phyloP scores from a whole-genome alignment of 208 protist genomes.

The Naegleria lovaniensis region DNA sequence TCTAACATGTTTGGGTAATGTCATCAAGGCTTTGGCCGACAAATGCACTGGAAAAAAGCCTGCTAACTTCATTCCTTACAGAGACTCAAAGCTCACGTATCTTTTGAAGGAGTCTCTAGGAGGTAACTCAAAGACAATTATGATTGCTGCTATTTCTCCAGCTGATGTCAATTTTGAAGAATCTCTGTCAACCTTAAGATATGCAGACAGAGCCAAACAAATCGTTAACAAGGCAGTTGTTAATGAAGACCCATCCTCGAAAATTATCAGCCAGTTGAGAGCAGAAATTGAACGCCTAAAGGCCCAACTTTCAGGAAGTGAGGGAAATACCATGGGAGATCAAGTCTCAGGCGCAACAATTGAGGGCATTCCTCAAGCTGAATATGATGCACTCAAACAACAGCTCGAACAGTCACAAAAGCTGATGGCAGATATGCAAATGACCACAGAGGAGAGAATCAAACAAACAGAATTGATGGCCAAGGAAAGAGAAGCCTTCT shows the following conservation, averaged over 20 bases:
- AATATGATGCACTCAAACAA: not conserved
- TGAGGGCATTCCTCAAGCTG: not conserved
- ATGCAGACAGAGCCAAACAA: conserved; percentile 47
- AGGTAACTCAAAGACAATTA: conserved; percentile 53
- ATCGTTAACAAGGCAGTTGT: conserved; percentile 58
- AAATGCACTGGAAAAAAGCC: conserved; percentile 39
- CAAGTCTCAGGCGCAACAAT: not conserved
- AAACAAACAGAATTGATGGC: not conserved
- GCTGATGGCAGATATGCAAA: conserved; percentile 14
- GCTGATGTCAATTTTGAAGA: conserved; percentile 46
- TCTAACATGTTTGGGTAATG: conserved; percentile 73
- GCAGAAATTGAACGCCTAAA: conserved; percentile 45
- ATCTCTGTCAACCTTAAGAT: conserved; percentile 43
- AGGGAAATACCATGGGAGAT: conserved; percentile 37
- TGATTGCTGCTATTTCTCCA: conserved; percentile 46
- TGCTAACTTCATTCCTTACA: conserved; percentile 62
- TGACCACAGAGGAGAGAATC: conserved; percentile 25
- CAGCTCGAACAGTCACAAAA: conserved; percentile 11
- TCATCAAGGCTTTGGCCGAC: conserved; percentile 76
- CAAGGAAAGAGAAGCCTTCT: not conserved
- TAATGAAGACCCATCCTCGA: conserved; percentile 55
- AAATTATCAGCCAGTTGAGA: conserved; percentile 53
- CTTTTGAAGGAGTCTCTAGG: conserved; percentile 57
- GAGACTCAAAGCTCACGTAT: conserved; percentile 69
- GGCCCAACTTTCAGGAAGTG: not conserved